These are phyloP conservation scores for Podospora conica DNA, from an alignment of 495 filamentous ascomycete genomes.

Conservation along the genomic window DNA sequence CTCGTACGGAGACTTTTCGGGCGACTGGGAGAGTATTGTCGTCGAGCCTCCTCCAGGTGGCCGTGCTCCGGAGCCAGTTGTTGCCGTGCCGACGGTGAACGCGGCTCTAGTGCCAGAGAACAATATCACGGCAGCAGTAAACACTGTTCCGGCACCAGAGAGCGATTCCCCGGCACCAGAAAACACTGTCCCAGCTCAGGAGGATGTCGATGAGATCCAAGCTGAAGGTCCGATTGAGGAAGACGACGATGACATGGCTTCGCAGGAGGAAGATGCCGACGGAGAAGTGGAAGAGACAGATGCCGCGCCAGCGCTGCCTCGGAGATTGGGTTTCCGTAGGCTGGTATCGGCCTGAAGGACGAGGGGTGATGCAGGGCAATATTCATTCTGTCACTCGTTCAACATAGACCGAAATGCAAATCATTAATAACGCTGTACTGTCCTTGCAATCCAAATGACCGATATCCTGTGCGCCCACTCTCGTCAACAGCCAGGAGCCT, in stretches of 20 bases:
- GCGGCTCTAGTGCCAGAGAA: background rate
- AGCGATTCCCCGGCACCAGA: background rate
- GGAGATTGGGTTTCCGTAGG: no score
- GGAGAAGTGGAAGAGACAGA: background rate
- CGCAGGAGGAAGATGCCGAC: background rate
- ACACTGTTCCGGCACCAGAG: no score
- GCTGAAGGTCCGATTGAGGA: background rate
- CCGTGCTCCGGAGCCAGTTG: background rate
- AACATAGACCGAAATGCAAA: background rate
- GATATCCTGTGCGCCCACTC: background rate
- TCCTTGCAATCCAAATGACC: background rate
- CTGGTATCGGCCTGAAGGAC: background rate
- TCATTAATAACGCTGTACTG: background rate
- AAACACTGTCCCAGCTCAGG: background rate
- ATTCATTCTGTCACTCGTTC: background rate
- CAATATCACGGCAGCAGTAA: background rate
- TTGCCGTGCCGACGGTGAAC: background rate
- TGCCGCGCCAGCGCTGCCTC: no score
- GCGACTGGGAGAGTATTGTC: constrained; percentile 61
- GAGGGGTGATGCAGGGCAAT: background rate
- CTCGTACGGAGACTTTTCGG: constrained; percentile 54
- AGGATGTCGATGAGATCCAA: background rate
- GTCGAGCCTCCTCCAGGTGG: background rate
- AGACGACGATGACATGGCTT: background rate
- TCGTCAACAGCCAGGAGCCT: background rate